Percentiles rank a stretch among this genome's conserved stretches.
These are phyloP conservation scores for Nannochloris sp. DNA, from an alignment of 139 green algal genomes.

Conservation along the genomic window DNA sequence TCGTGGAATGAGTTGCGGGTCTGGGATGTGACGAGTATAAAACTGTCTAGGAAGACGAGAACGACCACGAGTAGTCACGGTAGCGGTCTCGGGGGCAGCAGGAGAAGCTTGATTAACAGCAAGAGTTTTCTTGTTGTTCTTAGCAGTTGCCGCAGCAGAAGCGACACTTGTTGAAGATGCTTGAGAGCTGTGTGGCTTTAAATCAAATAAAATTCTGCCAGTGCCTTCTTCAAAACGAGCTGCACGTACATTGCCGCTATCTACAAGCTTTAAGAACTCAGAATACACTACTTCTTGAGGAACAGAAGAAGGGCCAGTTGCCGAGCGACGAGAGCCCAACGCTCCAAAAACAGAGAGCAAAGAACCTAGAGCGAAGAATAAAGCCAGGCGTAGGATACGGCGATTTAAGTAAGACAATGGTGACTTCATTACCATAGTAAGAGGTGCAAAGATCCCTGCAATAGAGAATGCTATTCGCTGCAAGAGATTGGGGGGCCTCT, in stretches of 20 bases:
- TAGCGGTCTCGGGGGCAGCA: neutral
- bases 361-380: neutral
- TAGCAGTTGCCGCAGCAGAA: neutral
- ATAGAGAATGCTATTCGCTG: neutral
- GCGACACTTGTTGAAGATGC: too few species aligned
- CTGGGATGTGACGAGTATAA: slow-evolving; percentile 24
- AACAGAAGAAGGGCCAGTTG: neutral
- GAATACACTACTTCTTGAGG: slow-evolving; percentile 53
- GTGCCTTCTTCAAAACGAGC: slow-evolving; percentile 58
- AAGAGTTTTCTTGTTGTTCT: neutral
- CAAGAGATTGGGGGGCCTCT: neutral
- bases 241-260: slow-evolving; percentile 41
- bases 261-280: slow-evolving; percentile 62
- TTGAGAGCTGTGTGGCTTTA: slow-evolving; percentile 20
- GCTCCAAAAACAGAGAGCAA: neutral
- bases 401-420: neutral
- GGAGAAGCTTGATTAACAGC: neutral
- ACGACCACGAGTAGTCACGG: neutral
- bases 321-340: neutral
- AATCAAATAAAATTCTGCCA: slow-evolving; percentile 59
- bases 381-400: neutral
- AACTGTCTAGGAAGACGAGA: slow-evolving; percentile 9
- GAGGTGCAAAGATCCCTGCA: neutral
- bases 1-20: slow-evolving; percentile 34
- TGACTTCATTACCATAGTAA: neutral